A percentile compares a stretch with the other conserved stretches of the same genome.
phyloP scores from a whole-genome alignment of 768 basidiomycete species.

The Aureoboletus auriporus region DNA sequence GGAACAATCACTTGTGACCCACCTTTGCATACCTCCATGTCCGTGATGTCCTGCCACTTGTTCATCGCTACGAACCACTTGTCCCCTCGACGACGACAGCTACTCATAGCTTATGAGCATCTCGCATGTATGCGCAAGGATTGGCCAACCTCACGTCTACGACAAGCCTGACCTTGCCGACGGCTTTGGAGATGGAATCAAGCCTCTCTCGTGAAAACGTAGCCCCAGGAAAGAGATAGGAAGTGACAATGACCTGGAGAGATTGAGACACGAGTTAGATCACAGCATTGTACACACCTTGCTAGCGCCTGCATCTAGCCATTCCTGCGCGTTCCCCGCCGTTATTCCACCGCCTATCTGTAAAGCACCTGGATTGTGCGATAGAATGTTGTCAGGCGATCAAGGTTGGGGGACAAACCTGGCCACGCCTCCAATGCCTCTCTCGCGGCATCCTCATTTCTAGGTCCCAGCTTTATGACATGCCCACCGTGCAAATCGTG shows the following conservation, averaged over 20 bases:
- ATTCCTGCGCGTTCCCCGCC: slow-evolving; percentile 70
- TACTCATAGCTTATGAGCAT: slow-evolving; percentile 27
- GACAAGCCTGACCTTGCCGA: slow-evolving; percentile 86
- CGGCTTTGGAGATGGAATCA: slow-evolving; percentile 49
- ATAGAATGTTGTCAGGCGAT: not conserved
- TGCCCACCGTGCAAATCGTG: slow-evolving; percentile 81
- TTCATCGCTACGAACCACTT: slow-evolving; percentile 98
- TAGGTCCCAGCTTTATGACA: slow-evolving; percentile 91
- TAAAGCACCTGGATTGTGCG: slow-evolving; percentile 51
- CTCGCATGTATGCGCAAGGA: not conserved
- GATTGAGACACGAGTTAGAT: slow-evolving; percentile 6
- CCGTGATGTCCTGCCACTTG: slow-evolving; percentile 95
- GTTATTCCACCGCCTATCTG: slow-evolving; percentile 95
- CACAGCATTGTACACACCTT: slow-evolving; percentile 52
- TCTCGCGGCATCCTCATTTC: slow-evolving; percentile 85
- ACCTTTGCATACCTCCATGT: slow-evolving; percentile 90
- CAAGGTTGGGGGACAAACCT: slow-evolving; percentile 36
- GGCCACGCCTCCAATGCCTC: slow-evolving; percentile 85
- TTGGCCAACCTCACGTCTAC: slow-evolving; percentile 83
- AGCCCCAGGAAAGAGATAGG: slow-evolving; percentile 84
- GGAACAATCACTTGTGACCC: slow-evolving; percentile 5
- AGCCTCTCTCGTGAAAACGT: slow-evolving; percentile 77
- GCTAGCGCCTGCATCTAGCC: slow-evolving; percentile 86
- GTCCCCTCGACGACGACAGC: slow-evolving; percentile 74
- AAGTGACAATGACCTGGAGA: slow-evolving; percentile 91